Evolutionary conservation across 2,329 filamentous ascomycete species (phyloP), one percentile per base, ranked within the genome.

Genomic region (Sclerotinia trifoliorum): DNA sequence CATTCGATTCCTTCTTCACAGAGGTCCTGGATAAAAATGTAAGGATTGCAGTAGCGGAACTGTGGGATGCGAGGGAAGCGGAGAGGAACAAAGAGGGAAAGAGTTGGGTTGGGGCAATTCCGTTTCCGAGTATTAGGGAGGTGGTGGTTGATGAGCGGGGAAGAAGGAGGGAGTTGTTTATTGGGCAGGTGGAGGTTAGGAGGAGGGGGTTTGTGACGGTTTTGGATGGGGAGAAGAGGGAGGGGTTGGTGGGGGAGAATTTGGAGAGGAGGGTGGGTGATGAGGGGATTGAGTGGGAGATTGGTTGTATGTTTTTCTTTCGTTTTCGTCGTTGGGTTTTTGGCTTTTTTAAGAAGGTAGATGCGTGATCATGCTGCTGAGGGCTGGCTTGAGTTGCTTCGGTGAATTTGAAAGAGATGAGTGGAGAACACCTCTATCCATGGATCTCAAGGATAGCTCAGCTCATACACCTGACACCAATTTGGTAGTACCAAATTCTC

Each of bases 81-180:
- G 19, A 42, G 24, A 24, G 42, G 3, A 15, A 55, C 15, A 35
- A 35, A 1, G n/a, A 24, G 2, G 44, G 39, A 24, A 26, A 19
- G 17, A 52, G n/a, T 10, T 66, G 65, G 65, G 55, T 66, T 17
- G 65, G 55, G 0, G 54, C 24, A 1, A n/a, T 61, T n/a, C 65
- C 65, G 0, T 66, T 66, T 32, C 65, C 65, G 21, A 66, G 54
- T 26, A 66, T 66, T 29, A 60, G 65, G 21, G 65, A 51, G 24
- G 54, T 51, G 17, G 48, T 49, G 39, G 11, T 29, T 11, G 55
- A 32, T 13, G 57, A 44, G 44, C 19, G 26, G 48, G 55, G 32
- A 2, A 24, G 49, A 32, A 61, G 19, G 7, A 48, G 19, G 13
- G 54, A 66, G 56, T 21, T 7, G 11, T 51, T 66, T 29, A 11